These are phyloP conservation scores for Phoma herbarum DNA, from an alignment of 2,329 filamentous ascomycete species.

Conservation along the genomic window DNA sequence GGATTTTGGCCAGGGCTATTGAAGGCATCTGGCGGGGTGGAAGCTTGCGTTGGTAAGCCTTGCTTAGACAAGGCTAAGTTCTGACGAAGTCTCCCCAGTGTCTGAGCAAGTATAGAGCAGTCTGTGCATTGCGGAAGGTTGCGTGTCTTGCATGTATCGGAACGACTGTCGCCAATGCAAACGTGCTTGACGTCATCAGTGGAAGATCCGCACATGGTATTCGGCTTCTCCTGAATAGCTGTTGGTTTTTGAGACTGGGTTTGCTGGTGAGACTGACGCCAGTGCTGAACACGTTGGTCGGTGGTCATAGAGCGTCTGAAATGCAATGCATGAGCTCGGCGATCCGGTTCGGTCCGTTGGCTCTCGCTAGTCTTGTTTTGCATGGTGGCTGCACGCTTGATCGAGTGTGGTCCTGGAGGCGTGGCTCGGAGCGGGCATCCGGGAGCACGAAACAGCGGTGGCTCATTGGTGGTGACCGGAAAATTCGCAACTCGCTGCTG, in stretches of 20 bases:
- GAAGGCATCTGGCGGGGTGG: background rate
- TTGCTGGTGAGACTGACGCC: constrained; percentile 22
- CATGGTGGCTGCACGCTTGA: constrained; percentile 35
- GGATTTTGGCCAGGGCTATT: background rate
- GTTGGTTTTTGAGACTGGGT: background rate
- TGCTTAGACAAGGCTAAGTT: constrained; percentile 21
- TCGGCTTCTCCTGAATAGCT: background rate
- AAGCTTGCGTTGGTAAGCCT: background rate
- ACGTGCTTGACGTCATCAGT: constrained; percentile 25
- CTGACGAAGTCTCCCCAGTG: constrained; percentile 34
- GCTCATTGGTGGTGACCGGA: constrained; percentile 3
- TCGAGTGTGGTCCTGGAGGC: constrained; percentile 24
- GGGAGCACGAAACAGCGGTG: constrained; percentile 35
- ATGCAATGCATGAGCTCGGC: constrained; percentile 29
- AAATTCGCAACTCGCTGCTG: background rate
- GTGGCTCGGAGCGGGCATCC: constrained; percentile 32
- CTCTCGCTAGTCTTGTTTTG: constrained; percentile 26
- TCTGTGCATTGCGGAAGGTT: constrained; percentile 28
- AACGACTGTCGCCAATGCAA: constrained; percentile 23
- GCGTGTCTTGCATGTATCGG: background rate
- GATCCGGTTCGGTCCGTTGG: constrained; percentile 11
- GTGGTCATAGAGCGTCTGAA: constrained; percentile 39
- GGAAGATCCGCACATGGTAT: constrained; percentile 33
- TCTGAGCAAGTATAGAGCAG: constrained; percentile 38
- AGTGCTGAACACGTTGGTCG: constrained; percentile 32